These are phyloP conservation scores for Gossypium turneri DNA, from an alignment of 345 rosid genomes.

Conservation along the genomic window DNA sequence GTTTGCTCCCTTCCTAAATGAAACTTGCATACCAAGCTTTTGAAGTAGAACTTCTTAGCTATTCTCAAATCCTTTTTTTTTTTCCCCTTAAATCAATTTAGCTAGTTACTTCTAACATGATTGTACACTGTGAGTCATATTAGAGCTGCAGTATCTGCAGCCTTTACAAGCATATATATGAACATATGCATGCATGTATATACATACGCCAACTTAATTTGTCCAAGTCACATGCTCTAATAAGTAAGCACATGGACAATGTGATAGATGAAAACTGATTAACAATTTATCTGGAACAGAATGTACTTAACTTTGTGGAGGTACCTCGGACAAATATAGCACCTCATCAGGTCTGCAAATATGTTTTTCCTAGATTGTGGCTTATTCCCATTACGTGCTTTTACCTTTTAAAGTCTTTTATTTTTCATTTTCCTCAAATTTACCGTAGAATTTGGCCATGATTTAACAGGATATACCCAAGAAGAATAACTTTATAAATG, in stretches of 20 bases:
- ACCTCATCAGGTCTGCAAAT: conserved; percentile 7
- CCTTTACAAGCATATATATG: background rate
- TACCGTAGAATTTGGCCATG: background rate
- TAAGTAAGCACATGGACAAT: background rate
- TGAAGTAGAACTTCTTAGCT: background rate
- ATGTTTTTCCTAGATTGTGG: background rate
- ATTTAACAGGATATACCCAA: conserved; percentile 27
- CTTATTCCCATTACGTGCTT: background rate
- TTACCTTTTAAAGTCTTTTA: background rate
- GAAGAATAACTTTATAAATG: conserved; percentile 29
- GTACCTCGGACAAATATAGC: background rate
- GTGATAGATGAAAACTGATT: background rate
- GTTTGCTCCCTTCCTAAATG: background rate
- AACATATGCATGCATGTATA: background rate
- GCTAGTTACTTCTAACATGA: background rate
- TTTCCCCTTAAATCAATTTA: background rate
- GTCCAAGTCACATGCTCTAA: background rate
- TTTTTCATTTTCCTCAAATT: background rate
- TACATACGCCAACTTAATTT: background rate
- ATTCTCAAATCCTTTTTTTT: background rate
- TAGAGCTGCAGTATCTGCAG: background rate
- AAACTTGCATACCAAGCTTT: background rate
- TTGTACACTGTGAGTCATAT: background rate
- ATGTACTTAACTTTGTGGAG: conserved; percentile 11
- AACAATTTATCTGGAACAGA: background rate